Conservation (phyloP, 1,139 yeast species). For the Yueomyces sp. region DNA sequence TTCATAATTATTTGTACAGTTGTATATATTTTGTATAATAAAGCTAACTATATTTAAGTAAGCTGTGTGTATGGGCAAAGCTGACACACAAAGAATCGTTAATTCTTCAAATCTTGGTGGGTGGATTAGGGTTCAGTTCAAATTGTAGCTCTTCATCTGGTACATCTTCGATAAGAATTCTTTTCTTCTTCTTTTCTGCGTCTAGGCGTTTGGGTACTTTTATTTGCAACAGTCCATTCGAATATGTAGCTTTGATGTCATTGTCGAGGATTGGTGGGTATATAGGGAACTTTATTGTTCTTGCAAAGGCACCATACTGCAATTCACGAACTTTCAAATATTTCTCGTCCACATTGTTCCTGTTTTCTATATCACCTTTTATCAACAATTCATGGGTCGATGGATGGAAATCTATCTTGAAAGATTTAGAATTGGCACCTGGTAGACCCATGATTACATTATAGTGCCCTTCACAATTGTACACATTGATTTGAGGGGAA, state of each 20-base stretch:
- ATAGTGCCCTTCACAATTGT: conserved; percentile 34
- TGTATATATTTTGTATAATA: no score
- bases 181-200: conserved; percentile 25
- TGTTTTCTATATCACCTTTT: conserved; percentile 34
- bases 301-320: conserved; percentile 40
- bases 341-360: conserved; percentile 23
- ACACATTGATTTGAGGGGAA: conserved; percentile 44
- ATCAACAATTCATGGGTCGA: conserved; percentile 36
- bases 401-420: conserved; percentile 44
- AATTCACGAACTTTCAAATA: conserved; percentile 32
- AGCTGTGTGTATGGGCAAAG: no score
- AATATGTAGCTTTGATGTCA: conserved; percentile 37
- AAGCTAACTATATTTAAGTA: no score
- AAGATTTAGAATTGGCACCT: conserved; percentile 39
- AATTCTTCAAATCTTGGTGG: neutral
- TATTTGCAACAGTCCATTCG: conserved; percentile 38
- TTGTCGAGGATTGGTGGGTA: conserved; percentile 40
- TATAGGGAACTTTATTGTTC: conserved; percentile 41
- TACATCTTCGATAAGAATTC: conserved; percentile 29
- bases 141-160: conserved; percentile 30
- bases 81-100: no score
- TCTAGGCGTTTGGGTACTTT: conserved; percentile 33
- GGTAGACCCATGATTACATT: conserved; percentile 38
- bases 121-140: conserved; percentile 18
- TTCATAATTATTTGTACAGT: no score